Evolutionary conservation across 805 yeast genomes (phyloP), one percentile per base, ranked within the genome.

Genomic region (Kazachstania africana): DNA sequence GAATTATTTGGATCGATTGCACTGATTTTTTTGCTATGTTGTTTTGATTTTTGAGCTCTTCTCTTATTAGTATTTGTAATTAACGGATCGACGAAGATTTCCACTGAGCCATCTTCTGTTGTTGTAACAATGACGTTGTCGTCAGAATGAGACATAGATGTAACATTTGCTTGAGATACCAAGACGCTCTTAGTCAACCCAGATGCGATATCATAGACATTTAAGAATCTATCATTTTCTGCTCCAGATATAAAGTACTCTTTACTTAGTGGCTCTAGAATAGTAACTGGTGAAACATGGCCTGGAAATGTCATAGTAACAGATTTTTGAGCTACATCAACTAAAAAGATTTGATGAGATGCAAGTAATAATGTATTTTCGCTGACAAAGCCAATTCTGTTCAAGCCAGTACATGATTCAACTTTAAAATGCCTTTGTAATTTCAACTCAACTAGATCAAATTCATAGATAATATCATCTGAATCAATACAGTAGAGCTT

Each of bases 181-280:
- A 83, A 68, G 3, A 85, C 80, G 3, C 76, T 62, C 33, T 51
- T 53, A 3, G 71, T 48, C 18, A 57, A 48, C n/a, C 61, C 50
- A 3, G 50, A 34, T 3, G 37, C 28, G 28, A 60, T 55, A 20
- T 62, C 56, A 48, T 78, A 76, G 23, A 80, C 60, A 50, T 83
- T 83, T 42, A 85, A 66, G 52, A 82, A 84, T 43, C 96, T 68
- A 53, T 87, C 97, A 37, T 76, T 77, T 22, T 62, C 62, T 2
- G 95, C 93, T 31, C 78, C 68, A 1, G 91, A 76, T 26, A 81
- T 53, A 43, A 84, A 72, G 28, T 58, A 60, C 28, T 68, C 57
- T 15, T 53, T 27, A 6, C 46, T 37, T 22, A 53, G 19, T 13
- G 65, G 48, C 5, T 66, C 57, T 23, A 66, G 35, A 8, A 77